Percentiles rank a stretch among this genome's conserved stretches.
phyloP scores from a whole-genome alignment of 2,329 filamentous ascomycete genomes.

The Fusarium sp. region DNA sequence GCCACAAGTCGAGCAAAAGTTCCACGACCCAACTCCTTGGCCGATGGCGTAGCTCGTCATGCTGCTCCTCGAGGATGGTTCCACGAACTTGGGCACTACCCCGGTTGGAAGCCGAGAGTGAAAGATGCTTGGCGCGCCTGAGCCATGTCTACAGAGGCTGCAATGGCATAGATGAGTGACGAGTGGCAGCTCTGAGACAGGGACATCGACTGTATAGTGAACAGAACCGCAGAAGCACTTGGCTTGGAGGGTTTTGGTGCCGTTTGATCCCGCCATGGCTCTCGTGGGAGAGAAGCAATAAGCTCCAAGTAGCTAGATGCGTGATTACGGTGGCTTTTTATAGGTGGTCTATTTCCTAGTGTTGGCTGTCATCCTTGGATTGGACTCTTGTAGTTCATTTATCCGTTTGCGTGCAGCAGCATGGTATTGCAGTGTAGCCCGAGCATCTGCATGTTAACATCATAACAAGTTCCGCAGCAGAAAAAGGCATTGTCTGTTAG shows the following conservation, averaged over 20 bases:
- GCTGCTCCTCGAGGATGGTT: constrained; percentile 50
- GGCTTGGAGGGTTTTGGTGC: constrained; percentile 52
- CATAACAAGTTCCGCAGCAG: neutral
- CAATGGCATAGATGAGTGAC: constrained; percentile 57
- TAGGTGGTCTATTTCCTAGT: constrained; percentile 1
- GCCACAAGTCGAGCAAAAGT: constrained; percentile 58
- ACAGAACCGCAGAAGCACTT: constrained; percentile 57
- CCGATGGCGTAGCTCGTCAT: constrained; percentile 51
- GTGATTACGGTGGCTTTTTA: constrained; percentile 6
- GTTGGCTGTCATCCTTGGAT: constrained; percentile 1
- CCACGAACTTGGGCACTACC: constrained; percentile 51
- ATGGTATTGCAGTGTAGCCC: neutral
- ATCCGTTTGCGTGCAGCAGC: neutral
- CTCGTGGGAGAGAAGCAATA: neutral
- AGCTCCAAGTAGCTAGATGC: neutral
- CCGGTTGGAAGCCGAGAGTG: constrained; percentile 51
- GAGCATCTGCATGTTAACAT: neutral
- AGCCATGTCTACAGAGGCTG: constrained; percentile 54
- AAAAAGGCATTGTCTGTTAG: neutral
- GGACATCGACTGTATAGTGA: constrained; percentile 54
- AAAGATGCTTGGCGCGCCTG: constrained; percentile 55
- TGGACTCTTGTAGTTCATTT: neutral
- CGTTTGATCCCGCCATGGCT: constrained; percentile 32
- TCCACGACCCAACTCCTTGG: constrained; percentile 45
- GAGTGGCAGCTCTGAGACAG: constrained; percentile 51